phyloP scores from a whole-genome alignment of 768 basidiomycete genomes.

The Naganishia vishniacii region DNA sequence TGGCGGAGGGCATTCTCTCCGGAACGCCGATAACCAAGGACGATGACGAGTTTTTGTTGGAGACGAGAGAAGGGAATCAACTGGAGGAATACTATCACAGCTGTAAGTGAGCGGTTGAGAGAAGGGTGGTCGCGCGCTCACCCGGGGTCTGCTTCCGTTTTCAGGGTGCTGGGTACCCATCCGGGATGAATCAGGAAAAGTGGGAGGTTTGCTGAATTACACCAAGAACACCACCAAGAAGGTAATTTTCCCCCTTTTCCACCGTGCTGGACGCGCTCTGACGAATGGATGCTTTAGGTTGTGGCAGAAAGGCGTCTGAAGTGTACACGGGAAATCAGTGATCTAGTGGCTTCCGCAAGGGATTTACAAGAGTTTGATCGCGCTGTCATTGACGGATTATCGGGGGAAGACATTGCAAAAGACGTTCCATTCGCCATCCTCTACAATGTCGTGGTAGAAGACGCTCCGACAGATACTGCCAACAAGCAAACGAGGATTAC shows the following conservation, averaged over 20 bases:
- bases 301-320: constrained; percentile 40
- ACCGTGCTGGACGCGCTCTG: not conserved
- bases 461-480: not conserved
- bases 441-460: constrained; percentile 34
- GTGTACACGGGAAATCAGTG: constrained; percentile 41
- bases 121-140: constrained; percentile 32
- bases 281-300: not conserved
- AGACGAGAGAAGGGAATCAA: constrained; percentile 1
- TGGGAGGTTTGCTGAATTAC: constrained; percentile 43
- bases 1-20: constrained; percentile 38
- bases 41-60: constrained; percentile 34
- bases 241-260: constrained; percentile 22
- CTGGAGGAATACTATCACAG: constrained; percentile 38
- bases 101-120: constrained; percentile 25
- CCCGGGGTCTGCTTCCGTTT: constrained; percentile 27
- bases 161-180: constrained; percentile 40
- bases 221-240: constrained; percentile 42
- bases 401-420: constrained; percentile 30
- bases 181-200: constrained; percentile 35
- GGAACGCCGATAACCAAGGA: constrained; percentile 42
- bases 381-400: constrained; percentile 39
- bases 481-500: constrained; percentile 19
- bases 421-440: constrained; percentile 43
- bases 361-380: constrained; percentile 40
- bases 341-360: constrained; percentile 34